These are phyloP conservation scores for Zasmidium angulare DNA, from an alignment of 2,329 filamentous ascomycete species.

Conservation along the genomic window DNA sequence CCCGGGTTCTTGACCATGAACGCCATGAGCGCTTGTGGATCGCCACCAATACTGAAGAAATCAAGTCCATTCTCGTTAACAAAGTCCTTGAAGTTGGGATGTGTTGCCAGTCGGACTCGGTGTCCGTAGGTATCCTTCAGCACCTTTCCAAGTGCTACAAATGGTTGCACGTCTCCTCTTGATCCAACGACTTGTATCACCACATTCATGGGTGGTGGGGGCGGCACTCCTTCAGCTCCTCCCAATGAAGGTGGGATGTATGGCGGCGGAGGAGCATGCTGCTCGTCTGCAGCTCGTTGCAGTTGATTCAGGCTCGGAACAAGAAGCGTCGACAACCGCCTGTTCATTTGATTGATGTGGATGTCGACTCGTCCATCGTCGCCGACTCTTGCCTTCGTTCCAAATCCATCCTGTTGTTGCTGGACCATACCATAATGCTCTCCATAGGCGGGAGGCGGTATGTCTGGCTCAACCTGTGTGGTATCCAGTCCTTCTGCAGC, in stretches of 20 bases:
- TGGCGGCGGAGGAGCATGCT: slow-evolving; percentile 56
- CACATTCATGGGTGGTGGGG: slow-evolving; percentile 49
- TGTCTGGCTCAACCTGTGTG: slow-evolving; percentile 19
- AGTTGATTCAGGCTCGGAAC: slow-evolving; percentile 63
- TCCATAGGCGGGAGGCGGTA: slow-evolving; percentile 42
- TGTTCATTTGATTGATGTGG: slow-evolving; percentile 70
- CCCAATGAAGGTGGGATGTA: slow-evolving; percentile 74
- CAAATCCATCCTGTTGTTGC: slow-evolving; percentile 40
- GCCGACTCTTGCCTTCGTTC: slow-evolving; percentile 40
- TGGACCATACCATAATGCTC: slow-evolving; percentile 39
- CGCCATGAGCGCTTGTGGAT: slow-evolving; percentile 57
- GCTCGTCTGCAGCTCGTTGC: slow-evolving; percentile 49
- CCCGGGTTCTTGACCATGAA: slow-evolving; percentile 92
- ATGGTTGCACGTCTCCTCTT: slow-evolving; percentile 52
- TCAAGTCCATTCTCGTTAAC: slow-evolving; percentile 51
- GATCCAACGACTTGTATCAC: slow-evolving; percentile 52
- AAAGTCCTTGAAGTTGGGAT: slow-evolving; percentile 51
- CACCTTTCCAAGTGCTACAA: slow-evolving; percentile 51
- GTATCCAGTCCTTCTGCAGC: slow-evolving; percentile 9
- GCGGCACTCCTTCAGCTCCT: slow-evolving; percentile 59
- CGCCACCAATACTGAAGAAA: slow-evolving; percentile 53
- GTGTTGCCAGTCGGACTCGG: slow-evolving; percentile 49
- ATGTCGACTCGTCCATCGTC: slow-evolving; percentile 79
- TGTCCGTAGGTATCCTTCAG: slow-evolving; percentile 50
- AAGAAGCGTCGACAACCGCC: slow-evolving; percentile 65